These are phyloP conservation scores for Termitomyces sp. DNA, from an alignment of 768 basidiomycete species.

Conservation along the genomic window DNA sequence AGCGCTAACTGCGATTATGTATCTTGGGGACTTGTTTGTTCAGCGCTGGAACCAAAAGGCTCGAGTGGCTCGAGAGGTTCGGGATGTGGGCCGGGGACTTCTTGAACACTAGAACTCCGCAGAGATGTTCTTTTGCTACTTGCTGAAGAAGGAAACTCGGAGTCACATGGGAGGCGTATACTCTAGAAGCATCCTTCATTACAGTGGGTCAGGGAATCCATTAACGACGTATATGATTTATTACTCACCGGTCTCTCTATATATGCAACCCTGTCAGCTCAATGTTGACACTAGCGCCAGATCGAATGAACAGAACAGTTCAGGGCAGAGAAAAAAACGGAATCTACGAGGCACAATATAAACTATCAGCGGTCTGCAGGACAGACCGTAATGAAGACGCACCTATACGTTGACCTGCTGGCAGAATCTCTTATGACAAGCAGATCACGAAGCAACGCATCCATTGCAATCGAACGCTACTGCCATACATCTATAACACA, in stretches of 20 bases:
- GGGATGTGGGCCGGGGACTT: not conserved
- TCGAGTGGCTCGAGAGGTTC: not conserved
- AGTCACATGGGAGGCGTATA: not conserved
- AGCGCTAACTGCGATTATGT: not conserved
- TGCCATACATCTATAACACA: slow-evolving; percentile 1
- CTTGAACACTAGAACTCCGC: not conserved
- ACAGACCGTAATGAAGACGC: not conserved
- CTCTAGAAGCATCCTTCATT: slow-evolving; percentile 3
- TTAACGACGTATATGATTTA: not conserved
- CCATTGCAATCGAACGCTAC: slow-evolving; percentile 13
- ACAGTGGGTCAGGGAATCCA: not conserved
- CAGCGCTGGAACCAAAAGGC: not conserved
- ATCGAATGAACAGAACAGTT: not conserved
- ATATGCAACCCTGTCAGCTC: not conserved
- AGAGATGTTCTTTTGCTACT: not conserved
- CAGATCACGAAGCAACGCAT: slow-evolving; percentile 9
- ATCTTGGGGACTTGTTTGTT: not conserved
- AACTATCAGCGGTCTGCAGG: not conserved
- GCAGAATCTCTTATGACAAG: not conserved
- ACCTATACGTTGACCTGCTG: slow-evolving; percentile 10
- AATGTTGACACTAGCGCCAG: not conserved
- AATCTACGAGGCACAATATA: not conserved
- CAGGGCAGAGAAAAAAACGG: not conserved
- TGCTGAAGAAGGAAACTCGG: not conserved
- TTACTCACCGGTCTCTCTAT: not conserved